Evolutionary conservation across 352 stramenopile species (phyloP), one percentile per base, ranked within the genome.

Genomic region (Thraustotheca clavata): DNA sequence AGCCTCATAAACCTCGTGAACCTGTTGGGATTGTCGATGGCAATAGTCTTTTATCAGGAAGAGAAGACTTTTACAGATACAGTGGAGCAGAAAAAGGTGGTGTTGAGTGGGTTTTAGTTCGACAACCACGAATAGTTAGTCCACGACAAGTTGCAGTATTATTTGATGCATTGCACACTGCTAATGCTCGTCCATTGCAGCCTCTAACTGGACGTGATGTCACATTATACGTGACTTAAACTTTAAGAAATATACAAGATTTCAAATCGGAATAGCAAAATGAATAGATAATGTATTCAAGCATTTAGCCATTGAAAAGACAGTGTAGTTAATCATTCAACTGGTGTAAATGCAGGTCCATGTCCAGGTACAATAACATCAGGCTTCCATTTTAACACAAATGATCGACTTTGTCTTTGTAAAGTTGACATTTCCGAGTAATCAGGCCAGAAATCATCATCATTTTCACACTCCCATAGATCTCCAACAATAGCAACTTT

Each of bases 391-490:
- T 18, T 27, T 3, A 65, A 33, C 8, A 65, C 38, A 43, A 54
- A 54, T 4, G 57, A 27, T 14, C 57, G 57, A 22, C 38, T 65
- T 11, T 27, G 16, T n/a, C 41, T 46, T 16, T 65, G 57, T 3
- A 54, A 7, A n/a, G n/a, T 5, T 11, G 57, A 46, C 16, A 26
- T 43, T 34, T 65, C 38, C 2, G 57, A 65, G 57, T 57, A n/a
- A 16, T n/a, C 31, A 6, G 29, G 36, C n/a, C 32, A 65, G 27
- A 36, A 65, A 33, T 41, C 38, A 0, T 54, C 57, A 20, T 65
- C 57, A 35, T 41, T 46, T 14, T 32, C 22, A 46, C 57, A 65
- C 14, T 65, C 57, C 57, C 57, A 65, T 26, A 65, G 57, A 16
- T 65, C 36, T 18, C 57, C 57, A 6, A 65, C 57, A 4, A 65